Conservation (phyloP, 108 stramenopile genomes). For the Cylindrotheca fusiformis region DNA sequence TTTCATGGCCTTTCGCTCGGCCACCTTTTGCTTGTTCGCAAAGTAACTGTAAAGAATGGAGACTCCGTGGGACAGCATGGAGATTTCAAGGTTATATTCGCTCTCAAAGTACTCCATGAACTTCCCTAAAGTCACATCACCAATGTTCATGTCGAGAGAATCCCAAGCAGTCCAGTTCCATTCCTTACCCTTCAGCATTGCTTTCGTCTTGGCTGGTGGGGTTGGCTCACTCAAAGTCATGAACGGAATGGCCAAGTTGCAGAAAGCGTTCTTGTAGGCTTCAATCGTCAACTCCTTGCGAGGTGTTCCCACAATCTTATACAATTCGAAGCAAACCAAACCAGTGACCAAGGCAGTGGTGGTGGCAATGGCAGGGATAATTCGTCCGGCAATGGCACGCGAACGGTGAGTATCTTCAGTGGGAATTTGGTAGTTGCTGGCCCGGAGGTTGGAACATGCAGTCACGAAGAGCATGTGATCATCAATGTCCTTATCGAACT, state of each 20-base stretch:
- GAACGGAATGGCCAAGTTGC: constrained; percentile 95
- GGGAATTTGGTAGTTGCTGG: constrained; percentile 95
- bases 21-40: constrained; percentile 95
- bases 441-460: constrained; percentile 94
- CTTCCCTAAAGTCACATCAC: constrained; percentile 88
- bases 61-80: constrained; percentile 96
- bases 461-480: constrained; percentile 97
- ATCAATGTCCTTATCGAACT: constrained; percentile 98
- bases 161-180: constrained; percentile 99
- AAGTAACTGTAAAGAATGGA: constrained; percentile 96
- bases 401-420: constrained; percentile 97
- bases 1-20: constrained; percentile 92
- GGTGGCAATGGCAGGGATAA: constrained; percentile 99
- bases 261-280: constrained; percentile 93
- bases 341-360: constrained; percentile 98
- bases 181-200: constrained; percentile 86
- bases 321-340: constrained; percentile 93
- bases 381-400: constrained; percentile 97
- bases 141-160: constrained; percentile 81
- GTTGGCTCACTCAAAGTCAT: constrained; percentile 95
- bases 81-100: constrained; percentile 94
- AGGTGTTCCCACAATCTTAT: constrained; percentile 91
- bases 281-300: constrained; percentile 89
- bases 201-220: constrained; percentile 82
- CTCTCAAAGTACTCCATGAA: constrained; percentile 91